Evolutionary conservation across 345 rosid genomes (phyloP).

Genomic region (Rhodamnia rubescens): DNA sequence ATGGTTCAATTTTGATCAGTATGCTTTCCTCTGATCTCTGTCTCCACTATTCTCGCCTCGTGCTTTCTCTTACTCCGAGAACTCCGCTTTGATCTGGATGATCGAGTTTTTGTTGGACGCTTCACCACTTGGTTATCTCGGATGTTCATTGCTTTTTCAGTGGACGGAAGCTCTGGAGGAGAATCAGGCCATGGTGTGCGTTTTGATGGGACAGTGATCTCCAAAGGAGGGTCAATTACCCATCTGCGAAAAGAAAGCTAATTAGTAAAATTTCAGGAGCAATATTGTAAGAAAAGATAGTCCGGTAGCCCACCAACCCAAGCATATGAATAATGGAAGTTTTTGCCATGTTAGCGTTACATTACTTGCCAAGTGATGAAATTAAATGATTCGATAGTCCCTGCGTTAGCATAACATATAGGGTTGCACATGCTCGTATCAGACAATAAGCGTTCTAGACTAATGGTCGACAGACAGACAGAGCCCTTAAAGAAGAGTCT

Average conservation of each 20-base stretch:
- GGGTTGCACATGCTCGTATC: background rate
- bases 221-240: conserved; percentile 87
- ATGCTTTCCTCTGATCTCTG: conserved; percentile 31
- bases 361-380: background rate
- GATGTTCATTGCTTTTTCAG: conserved; percentile 16
- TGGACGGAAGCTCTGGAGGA: conserved; percentile 75
- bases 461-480: background rate
- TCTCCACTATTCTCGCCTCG: conserved; percentile 22
- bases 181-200: conserved; percentile 92
- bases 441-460: background rate
- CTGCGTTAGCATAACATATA: background rate
- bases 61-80: conserved; percentile 69
- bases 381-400: background rate
- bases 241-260: conserved; percentile 34
- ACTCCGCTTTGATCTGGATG: conserved; percentile 46
- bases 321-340: background rate
- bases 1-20: conserved; percentile 32
- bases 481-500: background rate
- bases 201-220: conserved; percentile 74
- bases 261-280: background rate
- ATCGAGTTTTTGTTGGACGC: conserved; percentile 45
- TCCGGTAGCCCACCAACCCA: background rate
- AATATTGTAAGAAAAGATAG: background rate
- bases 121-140: conserved; percentile 33
- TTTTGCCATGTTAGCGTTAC: background rate